Evolutionary conservation across 371 early-diverging fungal species (phyloP).

Genomic region (Lichtheimia ornata): DNA sequence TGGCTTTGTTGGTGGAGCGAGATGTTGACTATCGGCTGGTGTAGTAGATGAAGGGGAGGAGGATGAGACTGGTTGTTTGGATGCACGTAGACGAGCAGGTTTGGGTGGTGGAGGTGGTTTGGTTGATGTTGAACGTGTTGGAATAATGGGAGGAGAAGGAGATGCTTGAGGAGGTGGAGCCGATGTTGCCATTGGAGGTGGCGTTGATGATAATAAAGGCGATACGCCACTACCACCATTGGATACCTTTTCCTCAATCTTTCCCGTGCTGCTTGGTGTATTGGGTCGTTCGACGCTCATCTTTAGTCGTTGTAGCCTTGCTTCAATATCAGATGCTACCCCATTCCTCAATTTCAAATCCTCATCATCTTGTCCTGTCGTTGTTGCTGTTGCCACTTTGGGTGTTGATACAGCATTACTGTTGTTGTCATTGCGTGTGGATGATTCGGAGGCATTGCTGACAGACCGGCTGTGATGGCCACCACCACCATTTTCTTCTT

Average conservation of each 20-base stretch:
- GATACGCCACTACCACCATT: background rate
- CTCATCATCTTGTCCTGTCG: conserved; percentile 6
- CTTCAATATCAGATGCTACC: conserved; percentile 39
- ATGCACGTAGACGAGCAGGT: conserved; percentile 41
- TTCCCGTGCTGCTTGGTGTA: background rate
- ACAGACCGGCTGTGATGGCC: background rate
- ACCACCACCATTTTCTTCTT: background rate
- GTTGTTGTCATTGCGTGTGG: conserved; percentile 2
- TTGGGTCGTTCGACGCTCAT: conserved; percentile 15
- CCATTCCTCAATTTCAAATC: conserved; percentile 5
- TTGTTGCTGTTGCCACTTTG: background rate
- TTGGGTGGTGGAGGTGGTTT: conserved; percentile 47
- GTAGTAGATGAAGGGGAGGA: background rate
- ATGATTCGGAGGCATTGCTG: conserved; percentile 7
- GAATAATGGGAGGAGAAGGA: background rate
- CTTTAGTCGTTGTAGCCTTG: conserved; percentile 30
- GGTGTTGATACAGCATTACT: conserved; percentile 8
- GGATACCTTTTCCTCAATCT: background rate
- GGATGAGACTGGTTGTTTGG: conserved; percentile 13
- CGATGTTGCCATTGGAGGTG: no score
- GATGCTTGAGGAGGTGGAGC: background rate
- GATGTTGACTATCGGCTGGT: background rate
- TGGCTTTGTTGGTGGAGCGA: background rate
- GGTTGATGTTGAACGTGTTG: conserved; percentile 9
- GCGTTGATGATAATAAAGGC: no score